Conservation (phyloP, 768 basidiomycete genomes). For the Coprinopsis marcescibilis region DNA sequence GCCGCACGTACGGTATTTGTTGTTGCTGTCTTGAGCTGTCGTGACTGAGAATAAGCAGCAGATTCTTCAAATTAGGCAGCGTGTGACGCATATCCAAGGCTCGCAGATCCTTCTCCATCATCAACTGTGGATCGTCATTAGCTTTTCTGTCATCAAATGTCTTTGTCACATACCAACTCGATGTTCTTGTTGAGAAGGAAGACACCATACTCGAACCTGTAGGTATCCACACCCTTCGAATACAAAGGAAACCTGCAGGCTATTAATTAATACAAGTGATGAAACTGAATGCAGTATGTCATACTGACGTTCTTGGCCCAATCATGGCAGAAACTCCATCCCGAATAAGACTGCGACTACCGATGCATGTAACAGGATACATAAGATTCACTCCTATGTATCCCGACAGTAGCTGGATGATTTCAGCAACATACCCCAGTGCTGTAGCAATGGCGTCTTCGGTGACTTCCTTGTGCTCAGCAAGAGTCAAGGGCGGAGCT, state of each 20-base stretch:
- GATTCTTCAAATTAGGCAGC: slow-evolving; percentile 91
- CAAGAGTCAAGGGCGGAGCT: slow-evolving; percentile 71
- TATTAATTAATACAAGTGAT: slow-evolving; percentile 3
- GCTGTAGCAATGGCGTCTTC: slow-evolving; percentile 88
- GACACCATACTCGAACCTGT: slow-evolving; percentile 96
- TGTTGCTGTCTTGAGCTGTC: slow-evolving; percentile 46
- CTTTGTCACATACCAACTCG: slow-evolving; percentile 64
- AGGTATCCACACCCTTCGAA: slow-evolving; percentile 90
- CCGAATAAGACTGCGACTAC: slow-evolving; percentile 84
- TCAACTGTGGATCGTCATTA: slow-evolving; percentile 51
- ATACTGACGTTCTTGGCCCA: slow-evolving; percentile 88
- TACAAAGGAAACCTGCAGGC: slow-evolving; percentile 86
- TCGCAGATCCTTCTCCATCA: slow-evolving; percentile 83
- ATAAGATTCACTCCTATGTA: slow-evolving; percentile 73
- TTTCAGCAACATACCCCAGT: slow-evolving; percentile 84
- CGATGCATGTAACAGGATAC: slow-evolving; percentile 88
- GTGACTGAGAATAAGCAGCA: slow-evolving; percentile 79
- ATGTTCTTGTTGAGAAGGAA: slow-evolving; percentile 97
- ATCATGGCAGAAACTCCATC: slow-evolving; percentile 95
- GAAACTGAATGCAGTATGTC: not conserved
- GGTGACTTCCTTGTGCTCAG: slow-evolving; percentile 63
- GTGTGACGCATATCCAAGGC: slow-evolving; percentile 94
- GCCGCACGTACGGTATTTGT: slow-evolving; percentile 12
- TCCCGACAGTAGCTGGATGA: slow-evolving; percentile 74
- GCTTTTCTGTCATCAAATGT: not conserved